These are phyloP conservation scores for Podaxis sp. DNA, from an alignment of 768 basidiomycete genomes.

Conservation along the genomic window DNA sequence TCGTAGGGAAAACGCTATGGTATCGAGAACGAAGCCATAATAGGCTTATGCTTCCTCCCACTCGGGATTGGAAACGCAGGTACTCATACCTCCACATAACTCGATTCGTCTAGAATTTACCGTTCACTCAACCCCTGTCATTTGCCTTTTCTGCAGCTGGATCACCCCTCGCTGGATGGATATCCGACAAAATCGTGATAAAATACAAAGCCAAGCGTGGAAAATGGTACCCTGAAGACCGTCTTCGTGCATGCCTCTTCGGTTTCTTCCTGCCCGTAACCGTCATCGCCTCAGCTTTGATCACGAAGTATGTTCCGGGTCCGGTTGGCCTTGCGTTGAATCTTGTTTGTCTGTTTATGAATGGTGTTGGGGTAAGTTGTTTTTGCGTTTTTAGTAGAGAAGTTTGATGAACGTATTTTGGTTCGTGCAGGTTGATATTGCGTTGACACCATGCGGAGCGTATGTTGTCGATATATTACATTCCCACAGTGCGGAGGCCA, in stretches of 20 bases:
- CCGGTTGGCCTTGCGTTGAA: slow-evolving; percentile 47
- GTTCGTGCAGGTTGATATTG: slow-evolving; percentile 42
- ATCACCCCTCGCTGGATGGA: slow-evolving; percentile 54
- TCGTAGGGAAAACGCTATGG: slow-evolving; percentile 56
- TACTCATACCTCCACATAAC: slow-evolving; percentile 27
- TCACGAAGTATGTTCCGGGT: slow-evolving; percentile 50
- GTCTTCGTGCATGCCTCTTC: slow-evolving; percentile 51
- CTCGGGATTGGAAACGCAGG: slow-evolving; percentile 60
- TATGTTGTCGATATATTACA: slow-evolving; percentile 65
- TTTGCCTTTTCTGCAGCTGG: slow-evolving; percentile 41
- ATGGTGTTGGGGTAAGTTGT: slow-evolving; percentile 60
- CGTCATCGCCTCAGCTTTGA: slow-evolving; percentile 45
- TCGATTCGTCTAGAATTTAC: not conserved
- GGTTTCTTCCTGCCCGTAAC: slow-evolving; percentile 58
- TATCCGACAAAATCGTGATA: slow-evolving; percentile 57
- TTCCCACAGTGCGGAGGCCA: slow-evolving; percentile 59
- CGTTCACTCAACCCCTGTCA: not conserved
- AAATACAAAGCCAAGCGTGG: slow-evolving; percentile 48
- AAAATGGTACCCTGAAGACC: slow-evolving; percentile 68
- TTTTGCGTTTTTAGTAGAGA: not conserved
- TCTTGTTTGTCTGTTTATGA: slow-evolving; percentile 57
- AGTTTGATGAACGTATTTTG: not conserved
- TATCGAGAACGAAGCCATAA: slow-evolving; percentile 54
- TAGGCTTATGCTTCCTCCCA: slow-evolving; percentile 62
- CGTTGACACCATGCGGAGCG: slow-evolving; percentile 53